Percentiles rank a stretch among this genome's conserved stretches.
Conservation (phyloP, 2,329 filamentous ascomycete genomes). For the Colletotrichum acutatum region DNA sequence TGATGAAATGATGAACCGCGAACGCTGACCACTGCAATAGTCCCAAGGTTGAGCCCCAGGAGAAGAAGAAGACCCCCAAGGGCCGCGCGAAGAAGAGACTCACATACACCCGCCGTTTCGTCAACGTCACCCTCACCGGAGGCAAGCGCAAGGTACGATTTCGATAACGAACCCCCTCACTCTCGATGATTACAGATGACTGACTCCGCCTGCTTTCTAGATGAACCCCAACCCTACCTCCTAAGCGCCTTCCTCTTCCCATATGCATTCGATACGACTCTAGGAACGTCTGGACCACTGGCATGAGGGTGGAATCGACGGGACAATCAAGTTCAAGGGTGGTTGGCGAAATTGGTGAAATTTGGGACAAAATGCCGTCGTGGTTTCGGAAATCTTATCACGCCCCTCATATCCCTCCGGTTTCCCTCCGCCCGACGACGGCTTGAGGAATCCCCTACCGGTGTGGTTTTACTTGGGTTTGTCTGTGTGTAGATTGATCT, state of each 20-base stretch:
- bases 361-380: slow-evolving; percentile 28
- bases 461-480: neutral
- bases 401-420: neutral
- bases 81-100: slow-evolving; percentile 97
- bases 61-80: slow-evolving; percentile 98
- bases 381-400: neutral
- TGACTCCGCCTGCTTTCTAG: slow-evolving; percentile 40
- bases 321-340: slow-evolving; percentile 29
- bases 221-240: slow-evolving; percentile 56
- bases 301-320: slow-evolving; percentile 37
- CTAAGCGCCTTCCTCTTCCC: slow-evolving; percentile 42
- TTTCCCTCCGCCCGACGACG: slow-evolving; percentile 10
- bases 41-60: slow-evolving; percentile 81
- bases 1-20: neutral
- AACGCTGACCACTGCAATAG: slow-evolving; percentile 29
- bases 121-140: slow-evolving; percentile 96
- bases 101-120: slow-evolving; percentile 96
- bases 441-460: neutral
- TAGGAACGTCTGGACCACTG: slow-evolving; percentile 36
- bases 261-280: slow-evolving; percentile 37
- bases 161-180: neutral
- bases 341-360: slow-evolving; percentile 34
- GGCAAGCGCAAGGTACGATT: slow-evolving; percentile 93
- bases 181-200: neutral
- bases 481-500: neutral